phyloP scores from a whole-genome alignment of 2,329 filamentous ascomycete genomes.

The Teratosphaeria viscida region DNA sequence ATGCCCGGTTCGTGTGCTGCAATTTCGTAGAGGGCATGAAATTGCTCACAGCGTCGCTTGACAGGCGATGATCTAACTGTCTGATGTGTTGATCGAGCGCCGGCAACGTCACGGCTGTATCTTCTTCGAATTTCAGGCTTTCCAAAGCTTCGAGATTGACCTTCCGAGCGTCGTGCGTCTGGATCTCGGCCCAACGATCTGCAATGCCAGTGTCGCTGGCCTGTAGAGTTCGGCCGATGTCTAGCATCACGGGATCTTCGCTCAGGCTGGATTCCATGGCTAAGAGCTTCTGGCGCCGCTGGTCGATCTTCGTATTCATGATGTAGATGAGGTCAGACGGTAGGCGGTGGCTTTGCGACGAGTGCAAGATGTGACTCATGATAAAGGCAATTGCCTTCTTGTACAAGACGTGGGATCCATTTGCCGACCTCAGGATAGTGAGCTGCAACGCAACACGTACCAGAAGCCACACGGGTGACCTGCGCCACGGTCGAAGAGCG shows the following conservation, averaged over 20 bases:
- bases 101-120: constrained; percentile 7
- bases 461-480: constrained; percentile 52
- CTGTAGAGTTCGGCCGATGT: neutral
- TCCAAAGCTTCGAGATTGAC: constrained; percentile 4
- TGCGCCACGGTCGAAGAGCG: constrained; percentile 47
- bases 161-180: constrained; percentile 1
- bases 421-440: constrained; percentile 30
- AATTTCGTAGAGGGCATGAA: constrained; percentile 9
- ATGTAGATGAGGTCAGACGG: constrained; percentile 7
- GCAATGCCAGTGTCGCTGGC: neutral
- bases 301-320: constrained; percentile 17
- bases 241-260: neutral
- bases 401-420: constrained; percentile 17
- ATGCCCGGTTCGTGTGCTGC: neutral
- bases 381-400: constrained; percentile 28
- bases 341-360: neutral
- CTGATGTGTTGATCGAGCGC: constrained; percentile 11
- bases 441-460: constrained; percentile 49
- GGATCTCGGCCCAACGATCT: constrained; percentile 4
- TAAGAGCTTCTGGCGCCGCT: constrained; percentile 14
- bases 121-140: constrained; percentile 8
- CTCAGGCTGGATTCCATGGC: neutral
- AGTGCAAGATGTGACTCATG: constrained; percentile 42
- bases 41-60: neutral
- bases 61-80: neutral